Evolutionary conservation across 805 yeast genomes (phyloP).

Genomic region (Cyberlindnera mycetangii): DNA sequence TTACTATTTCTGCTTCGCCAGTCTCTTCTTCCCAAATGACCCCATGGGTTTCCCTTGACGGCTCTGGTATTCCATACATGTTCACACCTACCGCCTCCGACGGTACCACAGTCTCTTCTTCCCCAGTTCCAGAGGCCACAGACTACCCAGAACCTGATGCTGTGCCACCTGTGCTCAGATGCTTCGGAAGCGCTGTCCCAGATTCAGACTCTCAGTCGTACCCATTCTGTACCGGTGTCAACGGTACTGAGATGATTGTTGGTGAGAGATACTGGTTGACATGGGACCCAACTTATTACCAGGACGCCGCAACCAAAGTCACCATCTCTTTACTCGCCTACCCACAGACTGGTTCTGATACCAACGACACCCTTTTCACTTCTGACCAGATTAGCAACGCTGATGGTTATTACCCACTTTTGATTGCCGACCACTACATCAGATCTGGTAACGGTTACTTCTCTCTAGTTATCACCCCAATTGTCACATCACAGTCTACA

Average conservation of each 20-base stretch:
- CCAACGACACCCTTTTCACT: conserved; percentile 32
- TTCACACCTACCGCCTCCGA: conserved; percentile 39
- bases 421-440: conserved; percentile 32
- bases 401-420: conserved; percentile 40
- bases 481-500: conserved; percentile 32
- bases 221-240: conserved; percentile 41
- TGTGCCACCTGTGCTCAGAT: conserved; percentile 43
- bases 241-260: conserved; percentile 42
- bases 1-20: conserved; percentile 41
- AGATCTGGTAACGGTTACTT: conserved; percentile 35
- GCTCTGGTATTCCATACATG: conserved; percentile 41
- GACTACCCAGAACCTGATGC: conserved; percentile 35
- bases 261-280: conserved; percentile 49
- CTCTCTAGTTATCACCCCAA: conserved; percentile 38
- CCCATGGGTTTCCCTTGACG: conserved; percentile 42
- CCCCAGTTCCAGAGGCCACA: conserved; percentile 40
- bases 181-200: conserved; percentile 42
- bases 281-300: conserved; percentile 43
- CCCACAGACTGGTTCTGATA: conserved; percentile 31
- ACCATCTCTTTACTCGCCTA: conserved; percentile 33
- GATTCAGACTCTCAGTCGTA: conserved; percentile 27
- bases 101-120: conserved; percentile 35
- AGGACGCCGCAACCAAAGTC: conserved; percentile 37
- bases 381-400: conserved; percentile 34
- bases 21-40: conserved; percentile 31